Conservation (phyloP, 2,329 filamentous ascomycete genomes). For the Pseudogymnoascus sp. region DNA sequence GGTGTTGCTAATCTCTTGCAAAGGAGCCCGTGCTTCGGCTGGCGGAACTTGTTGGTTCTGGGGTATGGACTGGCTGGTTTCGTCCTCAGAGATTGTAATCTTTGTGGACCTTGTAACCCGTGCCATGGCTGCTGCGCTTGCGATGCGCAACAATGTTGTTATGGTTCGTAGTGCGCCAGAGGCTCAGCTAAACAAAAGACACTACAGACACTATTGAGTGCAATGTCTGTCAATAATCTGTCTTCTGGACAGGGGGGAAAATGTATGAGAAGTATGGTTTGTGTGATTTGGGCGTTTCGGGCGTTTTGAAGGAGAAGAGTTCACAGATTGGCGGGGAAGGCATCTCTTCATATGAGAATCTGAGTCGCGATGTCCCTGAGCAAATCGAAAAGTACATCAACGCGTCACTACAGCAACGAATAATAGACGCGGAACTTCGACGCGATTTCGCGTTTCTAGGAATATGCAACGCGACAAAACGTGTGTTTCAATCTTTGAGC, state of each 20-base stretch:
- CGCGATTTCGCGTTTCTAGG: slow-evolving; percentile 1
- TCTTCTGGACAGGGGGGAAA: not conserved
- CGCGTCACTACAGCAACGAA: slow-evolving; percentile 5
- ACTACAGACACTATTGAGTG: not conserved
- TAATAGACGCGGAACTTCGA: not conserved
- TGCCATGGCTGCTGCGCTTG: slow-evolving; percentile 22
- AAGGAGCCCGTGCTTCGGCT: slow-evolving; percentile 12
- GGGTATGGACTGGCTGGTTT: slow-evolving; percentile 6
- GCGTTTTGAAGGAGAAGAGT: not conserved
- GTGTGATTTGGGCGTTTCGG: not conserved
- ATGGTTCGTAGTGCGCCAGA: not conserved
- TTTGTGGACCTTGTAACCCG: slow-evolving; percentile 25
- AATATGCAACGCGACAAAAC: slow-evolving; percentile 1
- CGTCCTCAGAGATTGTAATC: slow-evolving; percentile 24
- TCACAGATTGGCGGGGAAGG: not conserved
- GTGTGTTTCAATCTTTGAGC: not conserved
- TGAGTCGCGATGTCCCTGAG: not conserved
- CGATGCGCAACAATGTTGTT: not conserved
- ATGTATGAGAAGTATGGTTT: not conserved
- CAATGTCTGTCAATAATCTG: not conserved
- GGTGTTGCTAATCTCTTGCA: slow-evolving; percentile 7
- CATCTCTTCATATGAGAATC: slow-evolving; percentile 5
- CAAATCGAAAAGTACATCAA: not conserved
- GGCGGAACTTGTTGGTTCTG: slow-evolving; percentile 14
- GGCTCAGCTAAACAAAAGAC: not conserved